Conservation (phyloP, 768 basidiomycete species). For the Phlegmacium glaucopus region DNA sequence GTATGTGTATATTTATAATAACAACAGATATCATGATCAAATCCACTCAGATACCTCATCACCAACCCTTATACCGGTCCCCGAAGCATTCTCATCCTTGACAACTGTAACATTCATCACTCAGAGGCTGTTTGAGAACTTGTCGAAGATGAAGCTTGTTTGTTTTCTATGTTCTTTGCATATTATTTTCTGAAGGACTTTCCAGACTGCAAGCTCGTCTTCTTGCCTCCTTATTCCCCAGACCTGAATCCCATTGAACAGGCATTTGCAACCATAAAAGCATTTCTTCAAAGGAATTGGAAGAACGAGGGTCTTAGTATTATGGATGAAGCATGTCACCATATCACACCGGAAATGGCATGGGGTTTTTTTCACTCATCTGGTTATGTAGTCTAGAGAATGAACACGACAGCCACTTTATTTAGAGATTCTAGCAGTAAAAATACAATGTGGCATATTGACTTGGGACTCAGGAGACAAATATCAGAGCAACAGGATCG, state of each 20-base stretch:
- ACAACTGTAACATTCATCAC: conserved; percentile 16
- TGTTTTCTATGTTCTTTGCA: not conserved
- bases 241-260: conserved; percentile 33
- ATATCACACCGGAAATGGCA: conserved; percentile 19
- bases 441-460: too few relatives aligned
- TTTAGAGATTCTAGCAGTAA: too few relatives aligned
- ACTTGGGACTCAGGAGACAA: too few relatives aligned
- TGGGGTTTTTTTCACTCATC: conserved; percentile 19
- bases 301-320: conserved; percentile 15
- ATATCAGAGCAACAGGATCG: too few relatives aligned
- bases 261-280: conserved; percentile 26
- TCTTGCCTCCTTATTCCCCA: conserved; percentile 32
- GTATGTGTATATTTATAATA: conserved; percentile 2
- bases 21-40: not conserved
- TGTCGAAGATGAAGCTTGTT: conserved; percentile 14
- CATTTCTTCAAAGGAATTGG: conserved; percentile 31
- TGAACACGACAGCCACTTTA: too few relatives aligned
- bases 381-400: conserved; percentile 15
- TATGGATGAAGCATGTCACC: conserved; percentile 21
- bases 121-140: conserved; percentile 12
- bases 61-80: conserved; percentile 13
- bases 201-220: conserved; percentile 16
- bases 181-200: not conserved
- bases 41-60: conserved; percentile 12
- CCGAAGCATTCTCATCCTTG: conserved; percentile 9